Base-by-base conservation (phyloP, 1,139 yeast genomes). In the Geotrichum aggregatum region DNA sequence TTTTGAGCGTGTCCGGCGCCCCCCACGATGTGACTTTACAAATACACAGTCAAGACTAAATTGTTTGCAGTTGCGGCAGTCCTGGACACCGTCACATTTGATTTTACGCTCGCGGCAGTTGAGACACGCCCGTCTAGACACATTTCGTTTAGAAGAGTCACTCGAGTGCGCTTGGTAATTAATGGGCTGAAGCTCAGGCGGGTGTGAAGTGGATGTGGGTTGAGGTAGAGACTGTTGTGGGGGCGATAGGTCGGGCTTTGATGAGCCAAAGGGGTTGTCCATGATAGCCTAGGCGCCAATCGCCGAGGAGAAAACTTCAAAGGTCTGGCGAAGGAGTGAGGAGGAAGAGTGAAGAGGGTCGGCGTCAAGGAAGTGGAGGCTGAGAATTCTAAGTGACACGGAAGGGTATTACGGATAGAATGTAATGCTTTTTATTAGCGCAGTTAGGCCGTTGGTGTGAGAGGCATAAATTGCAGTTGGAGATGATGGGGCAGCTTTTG, bases 41-140 rank as follows among this genome's bases (percentile, higher is more conserved):
- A 79, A 81, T 18, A 80, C 74, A 64, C 86, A 81, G 34, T 76
- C 76, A 1, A 73, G 65, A 3, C 77, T 76, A 28, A 77, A 63
- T n/a, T 72, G 61, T 52, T 69, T 68, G 61, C 85, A 80, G 60
- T 79, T 79, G 30, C 82, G 68, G 58, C 86, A 81, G 51, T 62
- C 60, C 39, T 65, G 66, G 36, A 66, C 66, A 6, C 85, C 85
- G 58, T 81, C 84, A 63, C 86, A 81, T 58, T 79, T 80, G 58
- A 80, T 74, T 60, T 81, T 81, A 68, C 79, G 79, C 57, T 79
- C 84, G 28, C 86, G 76, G 58, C 86, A 81, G 14, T 79, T 73
- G 16, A 81, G 68, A 62, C 86, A 81, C 0, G 86, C 85, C 43
- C 82, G 68, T 48, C 80, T 71, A 1, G 85, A 83, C 4, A 80